phyloP scores from a whole-genome alignment of 2,329 filamentous ascomycete species.

The Pestalotiopsis sp. region DNA sequence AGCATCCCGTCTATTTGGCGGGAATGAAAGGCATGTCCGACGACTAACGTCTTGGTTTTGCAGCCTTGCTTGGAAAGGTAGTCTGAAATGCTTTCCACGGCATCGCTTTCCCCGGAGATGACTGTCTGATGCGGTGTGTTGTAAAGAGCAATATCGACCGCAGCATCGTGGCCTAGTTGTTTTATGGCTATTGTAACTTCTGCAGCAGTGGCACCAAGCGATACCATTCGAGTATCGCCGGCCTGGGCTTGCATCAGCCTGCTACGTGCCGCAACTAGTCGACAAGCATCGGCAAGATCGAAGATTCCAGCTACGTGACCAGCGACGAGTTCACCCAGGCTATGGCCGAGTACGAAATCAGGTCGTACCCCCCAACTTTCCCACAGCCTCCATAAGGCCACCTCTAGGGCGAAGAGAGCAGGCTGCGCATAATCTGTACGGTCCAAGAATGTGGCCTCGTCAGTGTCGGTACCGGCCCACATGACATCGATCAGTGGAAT shows the following conservation, averaged over 20 bases:
- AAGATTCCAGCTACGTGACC: conserved; percentile 33
- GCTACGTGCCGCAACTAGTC: conserved; percentile 31
- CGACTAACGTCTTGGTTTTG: conserved; percentile 22
- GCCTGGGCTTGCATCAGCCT: conserved; percentile 29
- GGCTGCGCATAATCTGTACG: conserved; percentile 34
- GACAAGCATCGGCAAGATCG: conserved; percentile 31
- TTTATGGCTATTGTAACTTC: conserved; percentile 24
- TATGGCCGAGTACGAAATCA: conserved; percentile 30
- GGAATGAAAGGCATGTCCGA: conserved; percentile 30
- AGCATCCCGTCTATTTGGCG: conserved; percentile 26
- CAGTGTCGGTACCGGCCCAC: conserved; percentile 27
- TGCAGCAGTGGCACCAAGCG: conserved; percentile 24
- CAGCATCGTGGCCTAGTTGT: conserved; percentile 15
- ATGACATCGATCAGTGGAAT: conserved; percentile 28
- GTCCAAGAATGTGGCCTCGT: conserved; percentile 22
- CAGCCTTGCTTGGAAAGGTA: conserved; percentile 19
- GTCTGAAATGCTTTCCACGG: conserved; percentile 17
- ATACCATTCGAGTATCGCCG: conserved; percentile 25
- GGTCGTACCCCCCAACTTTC: conserved; percentile 30
- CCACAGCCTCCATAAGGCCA: conserved; percentile 33
- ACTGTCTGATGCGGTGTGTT: conserved; percentile 30
- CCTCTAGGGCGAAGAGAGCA: conserved; percentile 34
- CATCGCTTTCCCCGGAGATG: conserved; percentile 26
- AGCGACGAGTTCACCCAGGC: conserved; percentile 31
- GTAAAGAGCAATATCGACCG: conserved; percentile 24